These are phyloP conservation scores for Punctularia strigosozonata DNA, from an alignment of 768 basidiomycete genomes.

Conservation along the genomic window DNA sequence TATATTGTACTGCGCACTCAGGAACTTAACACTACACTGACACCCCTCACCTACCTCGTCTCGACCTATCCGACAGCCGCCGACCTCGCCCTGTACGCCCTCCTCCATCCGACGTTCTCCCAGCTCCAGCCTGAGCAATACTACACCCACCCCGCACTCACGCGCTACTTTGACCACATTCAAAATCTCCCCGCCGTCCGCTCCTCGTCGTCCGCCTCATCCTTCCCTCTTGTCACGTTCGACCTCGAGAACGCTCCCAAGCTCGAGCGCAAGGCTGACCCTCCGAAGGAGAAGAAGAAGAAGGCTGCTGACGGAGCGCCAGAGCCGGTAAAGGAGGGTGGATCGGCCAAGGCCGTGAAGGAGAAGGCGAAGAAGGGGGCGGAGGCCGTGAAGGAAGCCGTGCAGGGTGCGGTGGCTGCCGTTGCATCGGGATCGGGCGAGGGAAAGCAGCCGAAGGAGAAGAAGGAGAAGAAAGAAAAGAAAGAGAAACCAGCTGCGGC, in stretches of 20 bases:
- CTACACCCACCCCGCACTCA: constrained; percentile 69
- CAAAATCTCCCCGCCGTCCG: constrained; percentile 61
- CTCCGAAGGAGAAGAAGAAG: constrained; percentile 67
- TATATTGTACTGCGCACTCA: constrained; percentile 17
- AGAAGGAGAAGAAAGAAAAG: constrained; percentile 31
- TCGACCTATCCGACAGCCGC: constrained; percentile 79
- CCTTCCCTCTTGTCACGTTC: constrained; percentile 48
- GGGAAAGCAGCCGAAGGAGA: constrained; percentile 31
- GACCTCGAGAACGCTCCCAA: constrained; percentile 70
- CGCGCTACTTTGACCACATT: constrained; percentile 93
- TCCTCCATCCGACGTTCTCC: constrained; percentile 70
- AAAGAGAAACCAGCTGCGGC: constrained; percentile 22
- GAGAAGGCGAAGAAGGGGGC: constrained; percentile 20
- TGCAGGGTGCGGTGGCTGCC: constrained; percentile 16
- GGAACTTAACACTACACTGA: constrained; percentile 62
- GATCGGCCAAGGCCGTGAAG: neutral
- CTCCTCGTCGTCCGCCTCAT: constrained; percentile 36
- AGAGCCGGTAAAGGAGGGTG: neutral
- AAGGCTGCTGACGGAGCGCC: constrained; percentile 23
- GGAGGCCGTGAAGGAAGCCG: constrained; percentile 13
- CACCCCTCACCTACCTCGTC: constrained; percentile 76
- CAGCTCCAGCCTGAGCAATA: constrained; percentile 62
- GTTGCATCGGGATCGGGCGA: constrained; percentile 14
- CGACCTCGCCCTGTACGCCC: constrained; percentile 83
- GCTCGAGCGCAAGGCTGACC: constrained; percentile 57